phyloP scores from a whole-genome alignment of 2,329 filamentous ascomycete genomes.

The Diaporthe sp. region DNA sequence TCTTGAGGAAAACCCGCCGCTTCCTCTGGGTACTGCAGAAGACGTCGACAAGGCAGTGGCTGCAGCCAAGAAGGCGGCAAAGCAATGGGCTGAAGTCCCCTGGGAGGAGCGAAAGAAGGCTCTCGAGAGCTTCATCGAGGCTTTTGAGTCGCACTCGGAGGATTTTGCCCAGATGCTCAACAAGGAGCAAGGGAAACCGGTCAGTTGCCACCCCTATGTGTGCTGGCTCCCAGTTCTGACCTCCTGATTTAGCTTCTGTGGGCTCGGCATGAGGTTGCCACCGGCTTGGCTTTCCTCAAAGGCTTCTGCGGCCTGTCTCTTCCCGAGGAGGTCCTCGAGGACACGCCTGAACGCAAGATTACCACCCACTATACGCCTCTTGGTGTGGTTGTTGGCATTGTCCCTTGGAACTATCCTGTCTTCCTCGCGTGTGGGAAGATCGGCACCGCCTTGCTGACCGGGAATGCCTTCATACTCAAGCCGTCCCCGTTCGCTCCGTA shows the following conservation, averaged over 20 bases:
- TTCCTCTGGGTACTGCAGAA: constrained; percentile 10
- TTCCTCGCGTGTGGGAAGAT: constrained; percentile 58
- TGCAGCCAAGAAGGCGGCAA: constrained; percentile 10
- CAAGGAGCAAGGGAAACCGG: constrained; percentile 15
- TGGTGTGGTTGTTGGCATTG: constrained; percentile 27
- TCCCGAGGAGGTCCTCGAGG: constrained; percentile 19
- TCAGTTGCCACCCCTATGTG: not conserved
- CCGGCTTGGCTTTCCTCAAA: not conserved
- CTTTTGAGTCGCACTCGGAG: not conserved
- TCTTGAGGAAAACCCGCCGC: not conserved
- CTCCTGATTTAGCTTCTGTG: not conserved
- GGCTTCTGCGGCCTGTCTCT: not conserved
- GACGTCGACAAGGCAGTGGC: constrained; percentile 21
- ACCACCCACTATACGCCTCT: constrained; percentile 1
- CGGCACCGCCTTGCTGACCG: constrained; percentile 68
- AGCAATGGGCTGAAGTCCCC: not conserved
- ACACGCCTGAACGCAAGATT: constrained; percentile 16
- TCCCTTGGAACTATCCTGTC: constrained; percentile 34
- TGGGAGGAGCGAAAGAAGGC: constrained; percentile 16
- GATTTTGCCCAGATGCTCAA: constrained; percentile 18
- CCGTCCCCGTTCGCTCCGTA: constrained; percentile 72
- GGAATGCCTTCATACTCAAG: constrained; percentile 69
- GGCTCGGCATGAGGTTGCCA: not conserved
- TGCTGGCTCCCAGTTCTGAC: not conserved
- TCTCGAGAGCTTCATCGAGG: constrained; percentile 3